These are phyloP conservation scores for Colletotrichum echinochloae DNA, from an alignment of 2,329 filamentous ascomycete genomes.

Conservation along the genomic window DNA sequence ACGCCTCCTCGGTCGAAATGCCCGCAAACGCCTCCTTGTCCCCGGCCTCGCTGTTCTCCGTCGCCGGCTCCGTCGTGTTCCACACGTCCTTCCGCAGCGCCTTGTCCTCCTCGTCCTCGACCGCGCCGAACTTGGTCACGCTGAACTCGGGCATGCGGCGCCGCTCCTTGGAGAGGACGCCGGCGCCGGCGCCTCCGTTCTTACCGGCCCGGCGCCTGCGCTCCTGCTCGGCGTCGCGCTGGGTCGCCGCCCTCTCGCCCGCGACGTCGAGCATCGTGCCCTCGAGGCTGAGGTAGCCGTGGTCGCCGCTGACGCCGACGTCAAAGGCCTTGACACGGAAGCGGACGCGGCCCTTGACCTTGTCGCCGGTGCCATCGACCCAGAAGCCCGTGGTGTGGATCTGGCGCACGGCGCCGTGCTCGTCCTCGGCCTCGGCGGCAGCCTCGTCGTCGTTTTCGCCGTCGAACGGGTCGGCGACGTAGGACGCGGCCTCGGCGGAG, in stretches of 20 bases:
- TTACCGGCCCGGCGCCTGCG: constrained; percentile 48
- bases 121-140: constrained; percentile 66
- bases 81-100: constrained; percentile 41
- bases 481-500: constrained; percentile 51
- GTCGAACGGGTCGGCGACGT: constrained; percentile 49
- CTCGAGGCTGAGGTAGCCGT: constrained; percentile 86
- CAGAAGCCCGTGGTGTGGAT: constrained; percentile 77
- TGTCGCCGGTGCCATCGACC: constrained; percentile 76
- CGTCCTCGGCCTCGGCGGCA: constrained; percentile 56
- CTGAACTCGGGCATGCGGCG: constrained; percentile 64
- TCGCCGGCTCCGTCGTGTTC: constrained; percentile 38
- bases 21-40: constrained; percentile 30
- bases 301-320: constrained; percentile 78
- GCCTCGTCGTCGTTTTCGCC: constrained; percentile 49
- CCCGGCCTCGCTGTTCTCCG: constrained; percentile 15
- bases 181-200: constrained; percentile 31
- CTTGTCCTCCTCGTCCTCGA: constrained; percentile 58
- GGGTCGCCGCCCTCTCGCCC: constrained; percentile 70
- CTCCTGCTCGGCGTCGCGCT: constrained; percentile 63
- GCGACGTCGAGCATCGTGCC: constrained; percentile 83
- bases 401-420: constrained; percentile 64
- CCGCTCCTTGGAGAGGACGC: constrained; percentile 45
- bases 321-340: constrained; percentile 91
- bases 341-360: constrained; percentile 75
- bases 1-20: constrained; percentile 37